phyloP scores from a whole-genome alignment of 805 yeast genomes.

The Kregervanrija fluxuum region DNA sequence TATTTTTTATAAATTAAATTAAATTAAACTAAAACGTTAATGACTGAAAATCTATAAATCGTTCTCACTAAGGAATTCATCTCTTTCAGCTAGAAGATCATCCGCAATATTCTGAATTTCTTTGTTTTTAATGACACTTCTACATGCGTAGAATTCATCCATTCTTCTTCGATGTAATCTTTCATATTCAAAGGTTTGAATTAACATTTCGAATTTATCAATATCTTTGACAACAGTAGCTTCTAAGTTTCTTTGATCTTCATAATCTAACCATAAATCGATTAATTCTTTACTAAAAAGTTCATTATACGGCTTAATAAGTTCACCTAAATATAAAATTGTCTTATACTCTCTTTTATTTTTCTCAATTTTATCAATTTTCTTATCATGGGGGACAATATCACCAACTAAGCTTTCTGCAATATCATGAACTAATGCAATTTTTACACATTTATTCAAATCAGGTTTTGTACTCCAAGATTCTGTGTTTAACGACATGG shows the following conservation, averaged over 20 bases:
- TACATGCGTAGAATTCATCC: conserved; percentile 61
- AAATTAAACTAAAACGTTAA: not conserved
- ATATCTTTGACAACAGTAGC: conserved; percentile 90
- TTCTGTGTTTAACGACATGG: conserved; percentile 47
- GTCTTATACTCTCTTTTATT: conserved; percentile 74
- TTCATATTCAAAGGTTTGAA: conserved; percentile 82
- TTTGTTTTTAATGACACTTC: conserved; percentile 54
- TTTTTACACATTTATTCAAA: conserved; percentile 66
- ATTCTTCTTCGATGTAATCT: conserved; percentile 54
- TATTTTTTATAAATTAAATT: not conserved
- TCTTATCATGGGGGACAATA: conserved; percentile 71
- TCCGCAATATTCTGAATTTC: conserved; percentile 69
- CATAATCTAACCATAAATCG: conserved; percentile 84
- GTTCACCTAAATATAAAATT: conserved; percentile 53
- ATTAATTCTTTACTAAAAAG: conserved; percentile 55
- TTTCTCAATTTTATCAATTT: conserved; percentile 68
- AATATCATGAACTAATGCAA: conserved; percentile 87
- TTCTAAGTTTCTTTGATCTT: conserved; percentile 70
- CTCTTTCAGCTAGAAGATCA: conserved; percentile 43
- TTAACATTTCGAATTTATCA: conserved; percentile 82
- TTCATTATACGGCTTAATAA: conserved; percentile 60
- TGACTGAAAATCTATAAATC: not conserved
- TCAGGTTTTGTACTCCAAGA: conserved; percentile 29
- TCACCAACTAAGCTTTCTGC: conserved; percentile 95
- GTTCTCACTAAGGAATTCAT: conserved; percentile 17